These are phyloP conservation scores for Lasiosphaeria ovina DNA, from an alignment of 495 filamentous ascomycete genomes.

Conservation along the genomic window DNA sequence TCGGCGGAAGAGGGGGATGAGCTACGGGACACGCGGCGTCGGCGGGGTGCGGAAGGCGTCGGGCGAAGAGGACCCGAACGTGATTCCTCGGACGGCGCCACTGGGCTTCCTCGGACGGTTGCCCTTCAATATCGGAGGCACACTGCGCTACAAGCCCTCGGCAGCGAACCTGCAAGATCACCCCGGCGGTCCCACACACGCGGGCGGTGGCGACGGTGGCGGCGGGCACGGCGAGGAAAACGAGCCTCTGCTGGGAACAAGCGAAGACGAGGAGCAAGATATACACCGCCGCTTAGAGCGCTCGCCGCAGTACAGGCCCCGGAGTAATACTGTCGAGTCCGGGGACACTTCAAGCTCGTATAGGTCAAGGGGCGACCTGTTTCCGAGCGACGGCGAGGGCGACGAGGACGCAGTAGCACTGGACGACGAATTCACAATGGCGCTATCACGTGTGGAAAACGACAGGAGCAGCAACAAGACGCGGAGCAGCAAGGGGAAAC, in stretches of 20 bases:
- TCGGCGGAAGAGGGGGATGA: constrained; percentile 76
- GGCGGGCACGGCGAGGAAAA: constrained; percentile 50
- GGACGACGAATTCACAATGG: constrained; percentile 88
- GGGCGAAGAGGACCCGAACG: constrained; percentile 75
- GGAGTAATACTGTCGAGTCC: constrained; percentile 80
- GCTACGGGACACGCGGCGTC: constrained; percentile 70
- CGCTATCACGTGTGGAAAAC: constrained; percentile 63
- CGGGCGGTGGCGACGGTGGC: constrained; percentile 48
- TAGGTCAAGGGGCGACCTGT: constrained; percentile 89
- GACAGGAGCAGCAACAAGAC: constrained; percentile 71
- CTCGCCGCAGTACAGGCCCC: constrained; percentile 53
- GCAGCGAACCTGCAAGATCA: constrained; percentile 91
- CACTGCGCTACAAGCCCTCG: constrained; percentile 82
- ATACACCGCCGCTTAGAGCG: constrained; percentile 20
- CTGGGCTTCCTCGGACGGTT: constrained; percentile 83
- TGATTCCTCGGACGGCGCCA: constrained; percentile 83
- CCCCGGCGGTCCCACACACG: constrained; percentile 51
- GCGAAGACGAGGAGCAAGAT: constrained; percentile 47
- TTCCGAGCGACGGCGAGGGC: constrained; percentile 86
- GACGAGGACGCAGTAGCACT: constrained; percentile 89
- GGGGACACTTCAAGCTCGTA: constrained; percentile 83
- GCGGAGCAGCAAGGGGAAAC: constrained; percentile 58
- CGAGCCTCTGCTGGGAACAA: constrained; percentile 66
- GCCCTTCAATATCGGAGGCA: constrained; percentile 81
- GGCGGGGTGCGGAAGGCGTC: constrained; percentile 65